A percentile compares a stretch with the other conserved stretches of the same genome.
phyloP scores from a whole-genome alignment of 148 eudicot species.

The Bassia scoparia region DNA sequence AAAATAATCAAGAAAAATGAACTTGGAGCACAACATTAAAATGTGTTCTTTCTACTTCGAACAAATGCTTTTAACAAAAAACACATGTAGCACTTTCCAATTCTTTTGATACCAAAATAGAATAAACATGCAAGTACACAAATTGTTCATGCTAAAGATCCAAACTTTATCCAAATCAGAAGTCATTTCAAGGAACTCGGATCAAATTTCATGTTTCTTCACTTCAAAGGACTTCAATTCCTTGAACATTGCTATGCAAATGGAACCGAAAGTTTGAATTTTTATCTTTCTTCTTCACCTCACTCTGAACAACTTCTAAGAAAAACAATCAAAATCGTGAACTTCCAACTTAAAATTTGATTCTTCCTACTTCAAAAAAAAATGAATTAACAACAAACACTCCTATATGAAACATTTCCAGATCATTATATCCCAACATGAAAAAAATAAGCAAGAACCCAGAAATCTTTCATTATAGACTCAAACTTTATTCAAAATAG shows the following conservation, averaged over 20 bases:
- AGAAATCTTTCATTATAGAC: too few relatives aligned
- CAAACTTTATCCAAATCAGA: not conserved
- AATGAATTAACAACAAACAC: too few relatives aligned
- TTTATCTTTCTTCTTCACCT: too few relatives aligned
- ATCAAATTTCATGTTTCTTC: constrained; percentile 1
- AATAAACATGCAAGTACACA: not conserved
- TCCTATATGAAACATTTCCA: too few relatives aligned
- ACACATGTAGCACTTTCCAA: not conserved
- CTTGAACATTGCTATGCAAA: constrained; percentile 34
- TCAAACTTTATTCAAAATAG: too few relatives aligned
- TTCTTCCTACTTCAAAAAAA: too few relatives aligned
- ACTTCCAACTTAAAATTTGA: too few relatives aligned
- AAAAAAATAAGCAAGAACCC: too few relatives aligned
- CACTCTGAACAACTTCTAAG: too few relatives aligned
- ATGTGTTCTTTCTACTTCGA: not conserved
- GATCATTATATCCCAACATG: too few relatives aligned
- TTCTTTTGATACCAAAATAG: not conserved
- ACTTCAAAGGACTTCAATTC: constrained; percentile 23
- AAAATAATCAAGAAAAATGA: constrained; percentile 4
- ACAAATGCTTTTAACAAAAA: not conserved
- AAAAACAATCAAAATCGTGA: too few relatives aligned
- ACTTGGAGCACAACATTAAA: not conserved
- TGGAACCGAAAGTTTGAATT: constrained; percentile 9
- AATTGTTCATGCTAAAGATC: not conserved
- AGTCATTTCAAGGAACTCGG: constrained; percentile 9